A percentile compares a stretch with the other conserved stretches of the same genome.
phyloP scores from a whole-genome alignment of 345 rosid species.

The Brassica incana region DNA sequence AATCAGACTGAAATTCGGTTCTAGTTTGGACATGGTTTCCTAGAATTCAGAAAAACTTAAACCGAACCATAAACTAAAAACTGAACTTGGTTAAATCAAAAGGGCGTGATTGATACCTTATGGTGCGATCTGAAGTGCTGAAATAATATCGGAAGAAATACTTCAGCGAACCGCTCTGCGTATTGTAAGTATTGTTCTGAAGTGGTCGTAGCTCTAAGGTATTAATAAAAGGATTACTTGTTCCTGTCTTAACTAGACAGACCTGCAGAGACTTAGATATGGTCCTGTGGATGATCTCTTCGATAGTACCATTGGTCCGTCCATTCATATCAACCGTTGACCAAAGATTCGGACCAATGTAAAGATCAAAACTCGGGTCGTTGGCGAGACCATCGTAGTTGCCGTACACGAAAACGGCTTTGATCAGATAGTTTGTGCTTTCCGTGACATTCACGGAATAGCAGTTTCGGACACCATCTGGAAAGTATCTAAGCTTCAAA shows the following conservation, averaged over 20 bases:
- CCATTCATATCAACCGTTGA: conserved; percentile 28
- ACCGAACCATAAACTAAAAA: not conserved
- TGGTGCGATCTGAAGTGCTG: conserved; percentile 13
- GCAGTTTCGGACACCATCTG: conserved; percentile 37
- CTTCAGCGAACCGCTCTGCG: conserved; percentile 35
- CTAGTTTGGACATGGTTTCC: not conserved
- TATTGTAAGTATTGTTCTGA: conserved; percentile 29
- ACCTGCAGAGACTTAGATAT: conserved; percentile 18
- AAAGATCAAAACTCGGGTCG: conserved; percentile 33
- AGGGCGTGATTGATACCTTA: conserved; percentile 14
- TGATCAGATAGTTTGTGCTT: conserved; percentile 33
- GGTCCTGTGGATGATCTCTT: conserved; percentile 37
- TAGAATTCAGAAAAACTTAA: not conserved
- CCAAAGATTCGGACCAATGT: conserved; percentile 39
- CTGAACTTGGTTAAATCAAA: not conserved
- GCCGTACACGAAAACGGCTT: conserved; percentile 38
- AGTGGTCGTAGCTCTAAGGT: conserved; percentile 37
- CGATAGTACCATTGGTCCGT: conserved; percentile 17
- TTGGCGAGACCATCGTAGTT: conserved; percentile 31
- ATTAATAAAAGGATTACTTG: conserved; percentile 34
- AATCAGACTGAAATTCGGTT: not conserved
- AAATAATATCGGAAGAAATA: conserved; percentile 24
- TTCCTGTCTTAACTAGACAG: conserved; percentile 39
- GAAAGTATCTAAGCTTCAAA: conserved; percentile 36
- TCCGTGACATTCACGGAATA: conserved; percentile 35